Conservation (phyloP, 2,329 filamentous ascomycete genomes). For the Fusarium sp. region DNA sequence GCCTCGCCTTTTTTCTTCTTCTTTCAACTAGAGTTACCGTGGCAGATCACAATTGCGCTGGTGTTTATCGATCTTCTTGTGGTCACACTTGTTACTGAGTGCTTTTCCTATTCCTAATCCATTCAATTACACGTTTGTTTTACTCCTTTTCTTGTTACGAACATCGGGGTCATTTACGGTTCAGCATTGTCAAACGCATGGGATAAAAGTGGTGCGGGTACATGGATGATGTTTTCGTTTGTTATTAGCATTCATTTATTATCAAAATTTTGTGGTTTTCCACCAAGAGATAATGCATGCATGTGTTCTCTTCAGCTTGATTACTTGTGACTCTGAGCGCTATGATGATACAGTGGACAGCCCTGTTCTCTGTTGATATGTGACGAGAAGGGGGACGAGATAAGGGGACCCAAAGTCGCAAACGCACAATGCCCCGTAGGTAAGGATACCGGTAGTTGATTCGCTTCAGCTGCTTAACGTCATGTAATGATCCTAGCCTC, state of each 20-base stretch:
- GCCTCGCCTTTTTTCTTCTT: too few relatives aligned
- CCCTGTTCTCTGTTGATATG: slow-evolving; percentile 15
- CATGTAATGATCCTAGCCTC: slow-evolving; percentile 1
- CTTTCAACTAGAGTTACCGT: slow-evolving; percentile 5
- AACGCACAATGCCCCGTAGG: neutral
- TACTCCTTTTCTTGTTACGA: slow-evolving; percentile 9
- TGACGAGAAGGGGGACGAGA: slow-evolving; percentile 9
- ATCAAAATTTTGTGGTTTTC: neutral
- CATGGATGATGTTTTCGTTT: neutral
- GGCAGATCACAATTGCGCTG: slow-evolving; percentile 13
- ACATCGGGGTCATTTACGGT: slow-evolving; percentile 19
- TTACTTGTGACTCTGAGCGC: neutral
- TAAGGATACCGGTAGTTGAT: slow-evolving; percentile 9
- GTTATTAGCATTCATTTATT: slow-evolving; percentile 4
- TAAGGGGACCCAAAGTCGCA: neutral
- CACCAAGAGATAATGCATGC: slow-evolving; percentile 6
- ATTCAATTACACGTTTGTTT: neutral
- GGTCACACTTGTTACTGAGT: neutral
- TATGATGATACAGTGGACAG: neutral
- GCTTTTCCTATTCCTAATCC: slow-evolving; percentile 3
- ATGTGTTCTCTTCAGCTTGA: neutral
- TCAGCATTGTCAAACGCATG: slow-evolving; percentile 25
- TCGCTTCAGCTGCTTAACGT: neutral
- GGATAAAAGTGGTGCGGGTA: slow-evolving; percentile 7
- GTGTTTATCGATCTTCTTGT: slow-evolving; percentile 1